Base-by-base conservation (phyloP, 2,329 filamentous ascomycete species). In the Cercospora brassicicola region DNA sequence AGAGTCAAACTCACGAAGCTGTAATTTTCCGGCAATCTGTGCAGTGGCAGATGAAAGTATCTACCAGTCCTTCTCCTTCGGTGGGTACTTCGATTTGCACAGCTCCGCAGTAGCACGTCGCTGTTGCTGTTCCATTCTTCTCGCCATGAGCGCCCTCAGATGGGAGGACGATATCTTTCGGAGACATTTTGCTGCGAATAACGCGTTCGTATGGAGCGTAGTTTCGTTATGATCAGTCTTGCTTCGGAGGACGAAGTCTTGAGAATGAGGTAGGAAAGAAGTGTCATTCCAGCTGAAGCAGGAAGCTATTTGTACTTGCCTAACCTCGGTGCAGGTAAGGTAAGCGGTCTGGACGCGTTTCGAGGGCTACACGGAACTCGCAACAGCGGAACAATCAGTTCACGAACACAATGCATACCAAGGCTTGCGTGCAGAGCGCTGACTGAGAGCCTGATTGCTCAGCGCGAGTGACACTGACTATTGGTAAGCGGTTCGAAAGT, bases 31-130 rank as follows among this genome's bases (percentile, higher is more conserved):
- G 85, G 77, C 86, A 88, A 48, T 89, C 87, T 23, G 77, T 75
- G 76, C 87, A 90, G 79, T 89, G 81, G 78, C 87, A 90, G 71
- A 89, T 72, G 73, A 89, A 88, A 4, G 80, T 83, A 67, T 79
- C 77, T 18, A 85, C 69, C 0, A 88, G 75, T 9, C 81, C 83
- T 0, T 81, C 80, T 0, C 77, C 81, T 68, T 82, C 71, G 18
- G 78, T 83, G 1, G 85, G 75, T 72, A 88, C 84, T 55, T 80
- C 73, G 0, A 88, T 76, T 67, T 88, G 86, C 0, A 88, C 84
- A 8, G 82, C 78, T 20, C 86, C 86, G 69, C 87, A 88, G 73
- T 83, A 87, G 73, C 86, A 89, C 0, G 86, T 88, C 0, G 86
- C 85, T 5, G 86, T 88, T 3, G 86, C 86, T 33, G 71, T 71